Evolutionary conservation across 192 early-diverging fungal genomes (phyloP), one percentile per base, ranked within the genome.

Genomic region (Obelidium mucronatum): DNA sequence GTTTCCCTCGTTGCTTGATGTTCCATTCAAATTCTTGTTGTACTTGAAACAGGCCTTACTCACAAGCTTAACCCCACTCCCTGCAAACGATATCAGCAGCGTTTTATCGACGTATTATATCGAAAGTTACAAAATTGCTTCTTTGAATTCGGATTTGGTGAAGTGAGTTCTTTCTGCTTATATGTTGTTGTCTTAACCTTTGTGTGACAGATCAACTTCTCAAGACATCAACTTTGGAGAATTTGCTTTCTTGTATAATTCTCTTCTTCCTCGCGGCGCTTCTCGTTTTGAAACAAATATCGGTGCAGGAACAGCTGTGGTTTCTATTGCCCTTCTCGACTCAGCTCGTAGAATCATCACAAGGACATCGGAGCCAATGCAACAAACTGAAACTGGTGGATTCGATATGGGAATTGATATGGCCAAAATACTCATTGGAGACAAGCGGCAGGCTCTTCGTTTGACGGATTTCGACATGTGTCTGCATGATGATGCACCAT

Each of bases 1-100:
- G 22, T 79, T 93, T 51, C 91, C 92, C 3, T 37, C 56, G 19
- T 73, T 84, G 26, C 80, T 94, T 17, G 78, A 82, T 30, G 87
- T 87, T 40, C 85, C 86, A 22, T 84, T 80, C 67, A 79, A 90
- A 1, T 93, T 92, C 42, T 74, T 95, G 55, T 79, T 90, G 65
- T 84, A 89, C 42, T 77, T 92, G 17, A 80, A 88, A 67, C 92
- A 95, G 76, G 89, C 87, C 42, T 40, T 90, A 1, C 53, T 92
- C 35, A 65, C 74, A n/a, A 82, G 68, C 44, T 40, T 81, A 35
- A 79, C 73, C 37, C 60, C 73, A n/a, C 68, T 83, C 2, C 51
- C 48, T 26, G 75, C 82, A 2, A 63, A 65, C 53, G 86, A 85
- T 30, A 68, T 88, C 30, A 69, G 44, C 4, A n/a, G 28, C 33